phyloP scores from a whole-genome alignment of 257 asterid species.

The Apocynum venetum region DNA sequence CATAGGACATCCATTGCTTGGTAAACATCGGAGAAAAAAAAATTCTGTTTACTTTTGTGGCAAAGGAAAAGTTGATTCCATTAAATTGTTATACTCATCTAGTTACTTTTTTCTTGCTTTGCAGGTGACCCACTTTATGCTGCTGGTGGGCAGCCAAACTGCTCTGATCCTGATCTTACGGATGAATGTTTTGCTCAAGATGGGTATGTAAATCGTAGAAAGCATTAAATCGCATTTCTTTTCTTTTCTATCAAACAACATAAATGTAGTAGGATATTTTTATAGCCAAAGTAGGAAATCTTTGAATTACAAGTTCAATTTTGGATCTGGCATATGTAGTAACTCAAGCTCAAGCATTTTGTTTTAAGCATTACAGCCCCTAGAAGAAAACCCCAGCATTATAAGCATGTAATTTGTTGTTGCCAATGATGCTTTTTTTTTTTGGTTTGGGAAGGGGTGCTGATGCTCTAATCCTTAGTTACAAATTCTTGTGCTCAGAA shows the following conservation, averaged over 20 bases:
- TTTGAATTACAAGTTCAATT: neutral
- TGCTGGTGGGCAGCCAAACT: conserved; percentile 68
- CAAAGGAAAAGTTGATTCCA: neutral
- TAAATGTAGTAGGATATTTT: neutral
- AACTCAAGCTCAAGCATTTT: neutral
- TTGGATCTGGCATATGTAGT: neutral
- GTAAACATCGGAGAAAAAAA: conserved; percentile 24
- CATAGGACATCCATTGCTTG: conserved; percentile 77
- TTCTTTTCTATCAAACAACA: too few species aligned
- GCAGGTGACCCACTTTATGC: conserved; percentile 92
- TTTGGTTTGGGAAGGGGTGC: too few species aligned
- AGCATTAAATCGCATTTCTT: neutral
- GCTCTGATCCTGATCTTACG: conserved; percentile 35
- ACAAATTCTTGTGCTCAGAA: neutral
- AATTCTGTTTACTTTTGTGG: neutral
- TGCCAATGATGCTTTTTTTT: too few species aligned
- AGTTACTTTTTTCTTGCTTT: conserved; percentile 17
- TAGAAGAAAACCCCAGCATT: neutral
- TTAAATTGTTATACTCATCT: conserved; percentile 1
- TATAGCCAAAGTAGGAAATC: neutral
- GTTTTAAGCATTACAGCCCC: neutral
- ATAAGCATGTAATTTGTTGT: neutral
- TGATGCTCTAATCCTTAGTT: too few species aligned
- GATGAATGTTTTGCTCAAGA: conserved; percentile 70
- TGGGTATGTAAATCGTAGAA: conserved; percentile 46